phyloP scores from a whole-genome alignment of 1,284 basidiomycete species.

The Puccinia polysora region DNA sequence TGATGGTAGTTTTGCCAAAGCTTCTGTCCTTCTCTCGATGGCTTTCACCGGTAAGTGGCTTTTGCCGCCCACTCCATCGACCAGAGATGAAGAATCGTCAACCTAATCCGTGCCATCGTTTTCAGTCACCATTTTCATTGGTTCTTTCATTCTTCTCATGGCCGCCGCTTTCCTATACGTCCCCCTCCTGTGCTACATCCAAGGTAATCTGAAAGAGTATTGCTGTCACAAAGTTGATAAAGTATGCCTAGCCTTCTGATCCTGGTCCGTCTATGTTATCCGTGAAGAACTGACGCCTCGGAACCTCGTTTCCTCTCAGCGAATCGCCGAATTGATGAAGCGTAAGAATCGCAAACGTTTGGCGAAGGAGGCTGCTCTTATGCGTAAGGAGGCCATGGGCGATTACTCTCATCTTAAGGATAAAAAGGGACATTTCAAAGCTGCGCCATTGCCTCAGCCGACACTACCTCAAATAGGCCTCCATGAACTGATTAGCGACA shows the following conservation, averaged over 20 bases:
- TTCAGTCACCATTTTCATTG: constrained; percentile 71
- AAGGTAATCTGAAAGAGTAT: constrained; percentile 92
- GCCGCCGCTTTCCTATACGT: constrained; percentile 82
- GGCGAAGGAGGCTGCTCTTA: constrained; percentile 72
- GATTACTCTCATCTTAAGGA: constrained; percentile 87
- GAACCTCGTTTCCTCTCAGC: constrained; percentile 25
- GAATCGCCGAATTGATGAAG: constrained; percentile 88
- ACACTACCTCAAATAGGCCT: constrained; percentile 87
- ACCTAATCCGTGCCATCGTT: background rate
- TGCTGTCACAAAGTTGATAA: constrained; percentile 99
- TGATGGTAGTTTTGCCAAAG: constrained; percentile 51
- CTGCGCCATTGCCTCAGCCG: constrained; percentile 78
- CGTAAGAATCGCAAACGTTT: constrained; percentile 81
- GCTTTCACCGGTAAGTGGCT: constrained; percentile 63
- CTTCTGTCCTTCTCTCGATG: constrained; percentile 64
- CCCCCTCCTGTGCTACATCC: constrained; percentile 87
- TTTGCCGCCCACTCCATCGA: background rate
- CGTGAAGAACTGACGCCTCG: too few species aligned
- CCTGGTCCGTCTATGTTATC: too few species aligned
- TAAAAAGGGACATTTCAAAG: constrained; percentile 79
- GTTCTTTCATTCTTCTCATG: constrained; percentile 74
- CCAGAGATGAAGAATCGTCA: background rate
- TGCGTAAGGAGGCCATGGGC: constrained; percentile 82
- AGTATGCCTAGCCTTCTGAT: constrained; percentile 57
- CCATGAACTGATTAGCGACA: constrained; percentile 58